Evolutionary conservation across 2,329 filamentous ascomycete species (phyloP), one percentile per base, ranked within the genome.

Genomic region (Epichloe gansuensis): DNA sequence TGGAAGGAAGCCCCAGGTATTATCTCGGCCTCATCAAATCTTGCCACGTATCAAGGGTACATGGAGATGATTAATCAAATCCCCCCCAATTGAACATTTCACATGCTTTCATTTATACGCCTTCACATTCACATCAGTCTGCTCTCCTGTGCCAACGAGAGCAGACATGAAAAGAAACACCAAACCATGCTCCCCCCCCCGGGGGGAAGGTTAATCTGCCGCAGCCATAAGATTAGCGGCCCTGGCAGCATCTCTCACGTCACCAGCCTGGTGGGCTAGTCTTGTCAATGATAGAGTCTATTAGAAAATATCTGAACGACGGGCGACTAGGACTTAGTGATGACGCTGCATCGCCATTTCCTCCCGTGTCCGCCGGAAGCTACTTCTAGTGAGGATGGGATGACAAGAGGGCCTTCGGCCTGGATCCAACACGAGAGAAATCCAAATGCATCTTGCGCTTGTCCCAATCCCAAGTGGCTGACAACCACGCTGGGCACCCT

Each of bases 111-210:
- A 21, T 21, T 21, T 21, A 21, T 21, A 21, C 17, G 17, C 17
- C 17, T 21, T 21, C 17, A 21, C 17, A 21, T 21, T 21, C 17
- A 21, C 17, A 21, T 21, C 17, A 21, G 17, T 83, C 70, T 94
- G 89, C 46, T 76, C 73, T 0, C 83, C 86, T 43, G 88, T 89
- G 39, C 89, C 89, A 0, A 89, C 85, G 12, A 89, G 76, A 0
- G 85, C 86, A 17, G 77, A 82, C 61, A 89, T 87, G 57, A 81
- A 81, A 85, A 7, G 79, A 84, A 40, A 90, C 74, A 51, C 79
- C 85, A 57, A 57, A 89, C 91, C 61, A 95, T 93, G 60, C 80
- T 84, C 36, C 89, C 89, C 17, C 17, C 17, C 15, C 89, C 87
- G 0, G 78, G 67, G 0, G 82, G 8, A 80, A 2, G 74, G 71